These are phyloP conservation scores for Bothriochloa decipiens DNA, from an alignment of 176 grass and related monocot species.

Conservation along the genomic window DNA sequence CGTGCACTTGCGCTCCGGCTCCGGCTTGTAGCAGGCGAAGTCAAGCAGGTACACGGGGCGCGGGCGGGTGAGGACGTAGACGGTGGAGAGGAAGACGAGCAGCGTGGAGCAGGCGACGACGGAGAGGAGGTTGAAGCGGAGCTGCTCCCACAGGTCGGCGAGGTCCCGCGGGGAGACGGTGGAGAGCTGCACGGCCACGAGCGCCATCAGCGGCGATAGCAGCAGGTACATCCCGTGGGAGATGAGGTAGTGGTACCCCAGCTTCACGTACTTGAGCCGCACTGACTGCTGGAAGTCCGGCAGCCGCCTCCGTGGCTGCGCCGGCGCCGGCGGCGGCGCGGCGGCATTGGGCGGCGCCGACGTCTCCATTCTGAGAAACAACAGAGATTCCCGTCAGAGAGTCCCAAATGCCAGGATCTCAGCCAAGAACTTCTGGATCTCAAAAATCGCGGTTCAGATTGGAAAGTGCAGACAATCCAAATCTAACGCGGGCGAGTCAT, in stretches of 20 bases:
- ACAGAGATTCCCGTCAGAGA: slow-evolving; percentile 19
- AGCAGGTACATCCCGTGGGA: slow-evolving; percentile 94
- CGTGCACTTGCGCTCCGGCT: slow-evolving; percentile 76
- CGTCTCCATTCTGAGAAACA: slow-evolving; percentile 33
- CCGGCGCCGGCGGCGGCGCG: background rate
- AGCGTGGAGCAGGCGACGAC: slow-evolving; percentile 78
- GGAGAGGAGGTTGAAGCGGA: slow-evolving; percentile 77
- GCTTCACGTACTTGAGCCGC: slow-evolving; percentile 93
- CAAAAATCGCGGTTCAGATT: background rate
- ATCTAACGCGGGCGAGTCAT: slow-evolving; percentile 16
- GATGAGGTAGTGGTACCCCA: slow-evolving; percentile 97
- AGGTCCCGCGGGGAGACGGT: slow-evolving; percentile 69
- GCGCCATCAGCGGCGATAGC: slow-evolving; percentile 68
- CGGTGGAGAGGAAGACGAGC: slow-evolving; percentile 92
- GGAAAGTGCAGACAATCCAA: background rate
- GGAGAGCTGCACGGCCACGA: slow-evolving; percentile 76
- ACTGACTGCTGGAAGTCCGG: slow-evolving; percentile 96
- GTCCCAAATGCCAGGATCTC: slow-evolving; percentile 30
- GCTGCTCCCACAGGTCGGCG: slow-evolving; percentile 70
- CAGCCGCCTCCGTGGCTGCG: slow-evolving; percentile 49
- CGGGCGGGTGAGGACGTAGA: slow-evolving; percentile 90
- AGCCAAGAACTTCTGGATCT: slow-evolving; percentile 35
- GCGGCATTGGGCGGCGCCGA: slow-evolving; percentile 40
- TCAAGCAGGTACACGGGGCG: slow-evolving; percentile 86
- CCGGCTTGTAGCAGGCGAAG: slow-evolving; percentile 96